Base-by-base conservation (phyloP, 495 filamentous ascomycete species). In the Aspergillus ellipticus region DNA sequence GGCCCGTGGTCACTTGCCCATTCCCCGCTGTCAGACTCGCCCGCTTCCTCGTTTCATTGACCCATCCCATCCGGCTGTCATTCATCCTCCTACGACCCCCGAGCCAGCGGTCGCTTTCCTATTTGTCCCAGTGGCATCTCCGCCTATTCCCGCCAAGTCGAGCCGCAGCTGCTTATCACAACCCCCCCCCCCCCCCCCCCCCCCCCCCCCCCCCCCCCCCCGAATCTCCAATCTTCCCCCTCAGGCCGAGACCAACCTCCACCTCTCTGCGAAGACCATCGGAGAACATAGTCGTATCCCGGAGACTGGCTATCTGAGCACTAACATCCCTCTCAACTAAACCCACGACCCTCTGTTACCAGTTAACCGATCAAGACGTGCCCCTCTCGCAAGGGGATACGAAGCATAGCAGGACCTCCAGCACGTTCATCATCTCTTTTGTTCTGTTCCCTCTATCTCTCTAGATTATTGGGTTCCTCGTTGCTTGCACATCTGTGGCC, bases 401-500 rank as follows among this genome's bases (percentile, higher is more conserved):
- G 13, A n/a, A n/a, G n/a, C 35, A 39, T 13, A 1, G 11, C 35
- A 13, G 35, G 35, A 39, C 1, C 5, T 39, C 35, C 13, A 35
- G 1, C 11, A n/a, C 35, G n/a, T 13, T n/a, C 35, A 13, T 13
- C 35, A 39, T 39, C 9, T n/a, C 35, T 39, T 39, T 2, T 9
- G 35, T n/a, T 39, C 24, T 28, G 7, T 7, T n/a, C 11, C 1
- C 35, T n/a, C 13, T n/a, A 4, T 4, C n/a, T 39, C 35, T 39
- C 35, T 39, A 39, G 11, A 15, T 5, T n/a, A n/a, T 13, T n/a
- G 35, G n/a, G 35, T 43, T 17, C 37, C 22, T 13, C 19, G 16
- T 56, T 42, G 42, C 41, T 20, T 42, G 6, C 20, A 19, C 49
- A 29, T 29, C 24, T 55, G 37, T 39, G 11, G 48, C 53, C 51